Conservation (phyloP, 805 yeast species). For the Scheffersomyces ergatensis region DNA sequence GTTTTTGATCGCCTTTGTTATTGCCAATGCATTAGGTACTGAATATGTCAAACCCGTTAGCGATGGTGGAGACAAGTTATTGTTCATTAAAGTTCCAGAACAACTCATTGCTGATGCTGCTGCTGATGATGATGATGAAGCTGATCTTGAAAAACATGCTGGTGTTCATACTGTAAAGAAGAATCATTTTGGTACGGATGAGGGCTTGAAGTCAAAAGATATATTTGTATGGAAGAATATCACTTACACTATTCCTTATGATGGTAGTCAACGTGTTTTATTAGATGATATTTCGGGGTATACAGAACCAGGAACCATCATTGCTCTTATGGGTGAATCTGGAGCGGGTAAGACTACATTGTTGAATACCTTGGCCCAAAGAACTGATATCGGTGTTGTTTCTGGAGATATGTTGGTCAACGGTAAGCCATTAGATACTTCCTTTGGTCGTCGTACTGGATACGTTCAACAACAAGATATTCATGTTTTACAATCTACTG, state of each 20-base stretch:
- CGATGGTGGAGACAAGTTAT: slow-evolving; percentile 31
- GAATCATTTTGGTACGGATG: slow-evolving; percentile 1
- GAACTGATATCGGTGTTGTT: slow-evolving; percentile 55
- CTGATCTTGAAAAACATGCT: not conserved
- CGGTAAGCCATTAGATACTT: slow-evolving; percentile 45
- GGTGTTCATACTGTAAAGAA: not conserved
- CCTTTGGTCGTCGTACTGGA: slow-evolving; percentile 45
- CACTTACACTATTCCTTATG: slow-evolving; percentile 52
- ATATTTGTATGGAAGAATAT: slow-evolving; percentile 64
- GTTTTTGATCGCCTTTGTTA: slow-evolving; percentile 14
- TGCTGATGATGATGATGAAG: slow-evolving; percentile 9
- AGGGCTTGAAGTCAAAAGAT: slow-evolving; percentile 38
- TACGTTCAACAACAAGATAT: slow-evolving; percentile 21
- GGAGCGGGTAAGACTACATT: slow-evolving; percentile 64
- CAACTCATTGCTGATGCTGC: not conserved
- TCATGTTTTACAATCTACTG: slow-evolving; percentile 16
- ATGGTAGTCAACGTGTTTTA: slow-evolving; percentile 37
- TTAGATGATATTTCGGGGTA: slow-evolving; percentile 31
- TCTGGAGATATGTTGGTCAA: slow-evolving; percentile 60
- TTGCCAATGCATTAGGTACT: slow-evolving; percentile 22
- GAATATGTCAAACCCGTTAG: slow-evolving; percentile 25
- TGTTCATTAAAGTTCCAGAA: slow-evolving; percentile 22
- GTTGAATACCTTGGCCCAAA: slow-evolving; percentile 50
- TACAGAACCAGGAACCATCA: slow-evolving; percentile 50
- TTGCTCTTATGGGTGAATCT: slow-evolving; percentile 64